Evolutionary conservation across 2,329 filamentous ascomycete genomes (phyloP).

Genomic region (Aspergillaceae sp.): DNA sequence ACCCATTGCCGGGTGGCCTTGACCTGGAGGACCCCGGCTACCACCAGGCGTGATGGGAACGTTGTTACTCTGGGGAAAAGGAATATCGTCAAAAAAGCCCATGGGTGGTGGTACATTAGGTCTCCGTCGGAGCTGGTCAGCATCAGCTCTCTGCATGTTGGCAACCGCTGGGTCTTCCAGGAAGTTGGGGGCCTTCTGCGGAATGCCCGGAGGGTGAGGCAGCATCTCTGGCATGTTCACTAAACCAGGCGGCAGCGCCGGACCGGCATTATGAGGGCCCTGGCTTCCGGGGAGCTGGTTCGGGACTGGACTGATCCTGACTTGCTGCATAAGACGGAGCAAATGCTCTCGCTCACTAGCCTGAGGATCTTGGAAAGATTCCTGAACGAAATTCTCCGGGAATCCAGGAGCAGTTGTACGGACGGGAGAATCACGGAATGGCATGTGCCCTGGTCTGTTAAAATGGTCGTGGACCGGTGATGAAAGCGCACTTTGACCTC

Average conservation of each 20-base stretch:
- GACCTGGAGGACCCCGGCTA: constrained; percentile 24
- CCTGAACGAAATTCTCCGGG: constrained; percentile 21
- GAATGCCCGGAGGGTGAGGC: constrained; percentile 26
- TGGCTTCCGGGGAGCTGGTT: constrained; percentile 18
- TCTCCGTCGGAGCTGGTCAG: constrained; percentile 27
- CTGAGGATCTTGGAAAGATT: constrained; percentile 33
- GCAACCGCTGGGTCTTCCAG: constrained; percentile 38
- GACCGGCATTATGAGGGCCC: constrained; percentile 20
- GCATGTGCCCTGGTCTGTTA: constrained; percentile 25
- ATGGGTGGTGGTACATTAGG: constrained; percentile 30
- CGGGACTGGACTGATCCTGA: constrained; percentile 25
- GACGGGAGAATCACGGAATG: constrained; percentile 14
- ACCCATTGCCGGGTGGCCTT: constrained; percentile 28
- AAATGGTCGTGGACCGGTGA: constrained; percentile 25
- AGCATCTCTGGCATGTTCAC: constrained; percentile 30
- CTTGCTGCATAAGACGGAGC: constrained; percentile 70
- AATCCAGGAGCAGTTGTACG: constrained; percentile 17
- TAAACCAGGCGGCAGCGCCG: constrained; percentile 24
- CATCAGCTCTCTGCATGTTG: constrained; percentile 32
- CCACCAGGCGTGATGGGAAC: constrained; percentile 28
- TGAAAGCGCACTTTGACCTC: constrained; percentile 18
- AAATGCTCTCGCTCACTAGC: constrained; percentile 69
- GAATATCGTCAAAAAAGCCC: constrained; percentile 35
- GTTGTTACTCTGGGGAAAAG: constrained; percentile 27
- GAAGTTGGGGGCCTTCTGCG: constrained; percentile 30